Conservation (phyloP, 306 rosid genomes). For the Dryas alaskensis region DNA sequence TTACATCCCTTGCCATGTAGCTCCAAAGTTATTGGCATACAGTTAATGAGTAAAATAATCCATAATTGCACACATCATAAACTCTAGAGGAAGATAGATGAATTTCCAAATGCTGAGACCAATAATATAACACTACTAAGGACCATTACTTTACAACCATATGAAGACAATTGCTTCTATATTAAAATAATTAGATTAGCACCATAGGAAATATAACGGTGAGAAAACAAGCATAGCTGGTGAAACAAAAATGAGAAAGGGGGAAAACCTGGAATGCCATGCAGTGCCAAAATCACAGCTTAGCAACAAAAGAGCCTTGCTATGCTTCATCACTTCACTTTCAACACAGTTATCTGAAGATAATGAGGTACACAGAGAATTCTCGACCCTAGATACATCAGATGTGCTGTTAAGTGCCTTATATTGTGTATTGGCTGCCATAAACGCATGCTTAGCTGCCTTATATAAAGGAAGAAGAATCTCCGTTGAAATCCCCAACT, state of each 20-base stretch:
- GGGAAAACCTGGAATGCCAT: conserved; percentile 72
- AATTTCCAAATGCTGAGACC: background rate
- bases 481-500: conserved; percentile 73
- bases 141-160: background rate
- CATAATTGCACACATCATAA: no score
- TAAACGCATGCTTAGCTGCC: conserved; percentile 53
- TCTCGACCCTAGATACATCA: conserved; percentile 22
- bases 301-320: conserved; percentile 65
- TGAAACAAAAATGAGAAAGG: background rate
- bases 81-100: background rate
- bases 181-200: no score
- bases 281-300: conserved; percentile 86
- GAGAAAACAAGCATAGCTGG: background rate
- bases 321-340: conserved; percentile 58
- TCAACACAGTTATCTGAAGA: conserved; percentile 39
- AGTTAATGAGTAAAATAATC: no score
- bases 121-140: background rate
- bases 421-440: conserved; percentile 48
- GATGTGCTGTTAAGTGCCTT: conserved; percentile 30
- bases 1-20: no score
- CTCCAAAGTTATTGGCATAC: no score
- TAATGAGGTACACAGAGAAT: conserved; percentile 20
- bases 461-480: conserved; percentile 55
- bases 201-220: no score
- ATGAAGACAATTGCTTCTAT: background rate